Evolutionary conservation across 495 filamentous ascomycete genomes (phyloP).

Genomic region (Penicillium longicatenatum): DNA sequence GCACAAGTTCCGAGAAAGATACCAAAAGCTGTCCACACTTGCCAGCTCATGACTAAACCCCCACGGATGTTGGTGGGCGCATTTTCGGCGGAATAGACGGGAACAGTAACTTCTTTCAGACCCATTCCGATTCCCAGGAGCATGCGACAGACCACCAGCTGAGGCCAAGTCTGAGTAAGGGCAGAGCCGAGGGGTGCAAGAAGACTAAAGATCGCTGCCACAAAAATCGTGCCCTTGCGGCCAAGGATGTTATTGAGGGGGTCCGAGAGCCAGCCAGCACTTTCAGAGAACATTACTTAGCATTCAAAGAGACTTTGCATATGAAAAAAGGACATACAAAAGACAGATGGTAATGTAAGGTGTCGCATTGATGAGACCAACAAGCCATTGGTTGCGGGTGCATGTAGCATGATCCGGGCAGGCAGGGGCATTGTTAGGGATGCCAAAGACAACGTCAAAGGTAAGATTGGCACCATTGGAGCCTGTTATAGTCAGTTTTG

Average conservation of each 20-base stretch:
- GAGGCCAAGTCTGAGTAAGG: constrained; percentile 61
- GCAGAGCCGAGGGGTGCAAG: constrained; percentile 65
- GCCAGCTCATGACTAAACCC: constrained; percentile 83
- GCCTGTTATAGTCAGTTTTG: constrained; percentile 34
- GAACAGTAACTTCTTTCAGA: constrained; percentile 56
- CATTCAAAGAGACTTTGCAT: background rate
- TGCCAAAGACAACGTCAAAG: constrained; percentile 56
- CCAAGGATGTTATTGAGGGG: constrained; percentile 68
- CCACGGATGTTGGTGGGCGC: constrained; percentile 73
- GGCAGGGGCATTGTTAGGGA: constrained; percentile 36
- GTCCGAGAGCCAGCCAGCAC: constrained; percentile 70
- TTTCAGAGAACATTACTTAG: constrained; percentile 14
- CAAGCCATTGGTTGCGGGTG: constrained; percentile 41
- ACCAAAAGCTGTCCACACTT: constrained; percentile 83
- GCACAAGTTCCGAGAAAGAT: constrained; percentile 72
- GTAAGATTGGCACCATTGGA: constrained; percentile 74
- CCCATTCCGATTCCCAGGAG: constrained; percentile 77
- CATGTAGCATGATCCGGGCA: constrained; percentile 40
- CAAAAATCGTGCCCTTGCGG: constrained; percentile 68
- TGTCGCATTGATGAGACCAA: constrained; percentile 47
- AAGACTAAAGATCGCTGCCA: constrained; percentile 64
- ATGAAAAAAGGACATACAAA: constrained; percentile 28
- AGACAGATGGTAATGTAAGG: constrained; percentile 48
- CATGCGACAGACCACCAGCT: constrained; percentile 63
- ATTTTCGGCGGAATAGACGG: constrained; percentile 78